phyloP scores from a whole-genome alignment of 1,284 basidiomycete species.

The Hemileia vastatrix region DNA sequence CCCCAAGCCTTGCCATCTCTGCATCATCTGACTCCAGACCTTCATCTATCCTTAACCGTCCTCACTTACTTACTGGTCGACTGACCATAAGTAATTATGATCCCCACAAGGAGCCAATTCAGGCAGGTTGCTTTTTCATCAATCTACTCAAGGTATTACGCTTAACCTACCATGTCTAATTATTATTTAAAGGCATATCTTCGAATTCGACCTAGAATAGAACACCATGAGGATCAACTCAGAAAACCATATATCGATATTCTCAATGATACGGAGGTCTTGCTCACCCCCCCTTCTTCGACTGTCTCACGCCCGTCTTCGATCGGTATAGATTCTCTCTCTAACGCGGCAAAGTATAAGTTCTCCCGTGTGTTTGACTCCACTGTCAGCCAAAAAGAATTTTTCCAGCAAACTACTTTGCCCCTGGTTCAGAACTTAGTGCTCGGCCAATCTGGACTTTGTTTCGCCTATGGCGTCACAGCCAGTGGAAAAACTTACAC shows the following conservation, averaged over 20 bases:
- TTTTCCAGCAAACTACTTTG: constrained; percentile 78
- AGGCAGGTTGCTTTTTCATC: constrained; percentile 2
- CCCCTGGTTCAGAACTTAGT: constrained; percentile 76
- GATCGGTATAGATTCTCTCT: not conserved
- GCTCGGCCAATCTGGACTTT: constrained; percentile 64
- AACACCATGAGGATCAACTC: constrained; percentile 18
- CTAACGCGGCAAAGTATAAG: constrained; percentile 18
- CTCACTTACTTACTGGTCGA: constrained; percentile 3
- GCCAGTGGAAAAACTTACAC: constrained; percentile 96
- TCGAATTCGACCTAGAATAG: constrained; percentile 20
- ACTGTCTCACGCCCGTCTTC: not conserved
- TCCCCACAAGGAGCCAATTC: constrained; percentile 19
- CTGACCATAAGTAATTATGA: constrained; percentile 10
- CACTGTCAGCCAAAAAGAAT: constrained; percentile 55
- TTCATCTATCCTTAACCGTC: no score
- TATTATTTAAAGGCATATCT: constrained; percentile 12
- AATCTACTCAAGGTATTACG: not conserved
- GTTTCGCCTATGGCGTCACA: constrained; percentile 97
- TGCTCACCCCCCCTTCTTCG: constrained; percentile 35
- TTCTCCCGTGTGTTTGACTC: constrained; percentile 18
- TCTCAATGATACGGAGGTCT: constrained; percentile 39
- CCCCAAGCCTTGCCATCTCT: not conserved
- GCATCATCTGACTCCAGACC: not conserved
- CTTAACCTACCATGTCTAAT: not conserved
- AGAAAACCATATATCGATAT: constrained; percentile 37